phyloP scores from a whole-genome alignment of 345 rosid species.

The Arabis alpina region DNA sequence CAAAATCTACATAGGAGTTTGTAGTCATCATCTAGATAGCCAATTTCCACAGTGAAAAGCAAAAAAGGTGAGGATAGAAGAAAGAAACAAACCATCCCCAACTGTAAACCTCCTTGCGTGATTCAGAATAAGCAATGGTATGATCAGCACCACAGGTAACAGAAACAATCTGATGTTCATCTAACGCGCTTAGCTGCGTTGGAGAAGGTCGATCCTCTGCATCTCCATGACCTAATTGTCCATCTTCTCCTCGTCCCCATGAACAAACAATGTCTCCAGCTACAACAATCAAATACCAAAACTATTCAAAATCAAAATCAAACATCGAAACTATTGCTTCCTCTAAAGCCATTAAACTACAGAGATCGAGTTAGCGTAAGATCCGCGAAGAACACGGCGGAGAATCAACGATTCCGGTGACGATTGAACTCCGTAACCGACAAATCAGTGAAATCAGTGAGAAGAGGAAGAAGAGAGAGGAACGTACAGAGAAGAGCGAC shows the following conservation, averaged over 20 bases:
- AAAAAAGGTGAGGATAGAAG: neutral
- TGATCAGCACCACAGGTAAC: slow-evolving; percentile 97
- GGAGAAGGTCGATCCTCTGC: slow-evolving; percentile 89
- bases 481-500: slow-evolving; percentile 84
- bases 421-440: slow-evolving; percentile 11
- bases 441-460: neutral
- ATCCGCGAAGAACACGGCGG: too few relatives aligned
- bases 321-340: neutral
- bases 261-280: slow-evolving; percentile 93
- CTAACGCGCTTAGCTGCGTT: slow-evolving; percentile 74
- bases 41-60: neutral
- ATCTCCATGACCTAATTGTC: slow-evolving; percentile 96
- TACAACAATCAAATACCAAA: slow-evolving; percentile 37
- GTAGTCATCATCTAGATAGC: too few relatives aligned
- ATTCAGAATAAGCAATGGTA: slow-evolving; percentile 77
- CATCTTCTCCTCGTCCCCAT: slow-evolving; percentile 99
- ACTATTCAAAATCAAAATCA: slow-evolving; percentile 18
- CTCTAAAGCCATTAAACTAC: neutral
- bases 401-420: slow-evolving; percentile 12
- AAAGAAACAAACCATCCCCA: slow-evolving; percentile 78
- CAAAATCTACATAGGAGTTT: slow-evolving; percentile 8
- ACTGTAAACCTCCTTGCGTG: slow-evolving; percentile 69
- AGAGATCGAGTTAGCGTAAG: too few relatives aligned
- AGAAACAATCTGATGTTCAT: slow-evolving; percentile 63
- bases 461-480: neutral